phyloP scores from a whole-genome alignment of 306 rosid species.

The Phaseolus lunatus region DNA sequence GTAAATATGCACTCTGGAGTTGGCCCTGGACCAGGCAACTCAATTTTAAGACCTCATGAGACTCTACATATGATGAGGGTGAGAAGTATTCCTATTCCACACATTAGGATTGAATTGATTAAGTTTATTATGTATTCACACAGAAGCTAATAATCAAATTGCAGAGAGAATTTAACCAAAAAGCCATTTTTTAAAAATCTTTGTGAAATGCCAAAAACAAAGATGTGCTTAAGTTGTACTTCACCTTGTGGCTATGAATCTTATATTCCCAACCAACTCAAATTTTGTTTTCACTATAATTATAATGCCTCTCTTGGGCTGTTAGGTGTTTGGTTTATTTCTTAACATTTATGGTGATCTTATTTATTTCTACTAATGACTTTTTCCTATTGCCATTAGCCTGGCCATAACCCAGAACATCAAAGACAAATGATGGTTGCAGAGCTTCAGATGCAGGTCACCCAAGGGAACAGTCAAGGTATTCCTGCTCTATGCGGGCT shows the following conservation, averaged over 20 bases:
- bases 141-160: not conserved
- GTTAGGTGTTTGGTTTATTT: conserved; percentile 31
- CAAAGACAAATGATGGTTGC: conserved; percentile 74
- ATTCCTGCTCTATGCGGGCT: conserved; percentile 63
- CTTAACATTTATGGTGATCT: not conserved
- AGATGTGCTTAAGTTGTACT: not conserved
- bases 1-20: conserved; percentile 68
- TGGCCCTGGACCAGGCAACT: conserved; percentile 73
- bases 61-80: conserved; percentile 74
- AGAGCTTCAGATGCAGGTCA: conserved; percentile 78
- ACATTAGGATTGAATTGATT: not conserved
- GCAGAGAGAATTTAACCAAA: not conserved
- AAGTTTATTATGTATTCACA: not conserved
- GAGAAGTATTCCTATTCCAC: conserved; percentile 45
- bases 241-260: not conserved
- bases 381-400: conserved; percentile 51
- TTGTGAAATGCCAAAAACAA: not conserved
- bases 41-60: conserved; percentile 74
- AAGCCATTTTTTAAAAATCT: not conserved
- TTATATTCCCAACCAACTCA: conserved; percentile 3
- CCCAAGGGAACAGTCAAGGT: conserved; percentile 67
- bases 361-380: conserved; percentile 7
- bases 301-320: not conserved
- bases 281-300: not conserved
- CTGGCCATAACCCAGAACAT: conserved; percentile 79